Conservation (phyloP, 371 early-diverging fungal species). For the Mortierella sp. region DNA sequence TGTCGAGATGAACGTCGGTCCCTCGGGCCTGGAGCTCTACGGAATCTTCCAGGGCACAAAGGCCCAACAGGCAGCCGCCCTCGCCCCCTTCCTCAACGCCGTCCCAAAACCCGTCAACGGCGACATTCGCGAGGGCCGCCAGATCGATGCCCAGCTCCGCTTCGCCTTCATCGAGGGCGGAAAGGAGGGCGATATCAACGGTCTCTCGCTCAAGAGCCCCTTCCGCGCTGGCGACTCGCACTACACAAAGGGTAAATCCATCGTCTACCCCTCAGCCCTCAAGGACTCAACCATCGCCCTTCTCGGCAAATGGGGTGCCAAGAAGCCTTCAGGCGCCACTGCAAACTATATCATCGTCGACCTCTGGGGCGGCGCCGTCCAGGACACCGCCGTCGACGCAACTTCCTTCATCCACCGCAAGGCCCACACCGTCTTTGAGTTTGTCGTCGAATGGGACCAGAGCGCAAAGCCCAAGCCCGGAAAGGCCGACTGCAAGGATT, state of each 20-base stretch:
- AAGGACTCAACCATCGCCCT: slow-evolving; percentile 32
- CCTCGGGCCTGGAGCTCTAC: slow-evolving; percentile 31
- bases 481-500: slow-evolving; percentile 38
- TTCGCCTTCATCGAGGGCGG: slow-evolving; percentile 31
- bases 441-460: slow-evolving; percentile 51
- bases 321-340: slow-evolving; percentile 33
- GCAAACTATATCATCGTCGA: slow-evolving; percentile 50
- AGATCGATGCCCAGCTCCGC: slow-evolving; percentile 44
- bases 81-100: slow-evolving; percentile 27
- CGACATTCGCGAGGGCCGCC: slow-evolving; percentile 34
- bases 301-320: slow-evolving; percentile 40
- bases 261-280: slow-evolving; percentile 42
- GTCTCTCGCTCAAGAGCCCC: slow-evolving; percentile 23
- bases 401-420: slow-evolving; percentile 51
- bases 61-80: slow-evolving; percentile 18
- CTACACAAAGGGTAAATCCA: slow-evolving; percentile 45
- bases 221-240: slow-evolving; percentile 35
- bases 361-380: slow-evolving; percentile 57
- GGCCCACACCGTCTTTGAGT: slow-evolving; percentile 54
- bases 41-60: slow-evolving; percentile 45
- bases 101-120: slow-evolving; percentile 25
- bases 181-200: slow-evolving; percentile 34
- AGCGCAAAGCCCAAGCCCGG: slow-evolving; percentile 37
- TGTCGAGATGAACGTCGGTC: slow-evolving; percentile 44
- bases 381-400: slow-evolving; percentile 15